Evolutionary conservation across 2,329 filamentous ascomycete genomes (phyloP), one percentile per base, ranked within the genome.

Genomic region (Ploettnerulaceae sp.): DNA sequence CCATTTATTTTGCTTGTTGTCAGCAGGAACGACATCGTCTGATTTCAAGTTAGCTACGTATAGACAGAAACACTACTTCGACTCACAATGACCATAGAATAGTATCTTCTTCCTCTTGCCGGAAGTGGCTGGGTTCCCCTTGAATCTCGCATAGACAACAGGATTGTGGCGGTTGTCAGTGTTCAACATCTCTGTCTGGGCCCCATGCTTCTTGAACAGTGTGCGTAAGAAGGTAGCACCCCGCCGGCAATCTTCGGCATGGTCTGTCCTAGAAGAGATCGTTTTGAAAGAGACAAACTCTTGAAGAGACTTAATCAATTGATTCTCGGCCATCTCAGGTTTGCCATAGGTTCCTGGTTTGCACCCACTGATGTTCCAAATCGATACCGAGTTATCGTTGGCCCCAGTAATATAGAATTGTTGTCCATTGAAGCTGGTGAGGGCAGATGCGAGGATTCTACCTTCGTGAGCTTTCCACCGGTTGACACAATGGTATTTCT

Each of bases 341-440:
- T 54, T 54, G 18, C 48, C 41, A 47, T 55, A 47, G 14, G 48
- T 55, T 33, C 47, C 53, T 8, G 51, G 39, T 40, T 68, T 53
- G 1, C 69, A 66, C 3, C 62, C 60, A 48, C 69, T 69, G 41
- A 95, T 75, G 55, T 91, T 81, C 93, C 93, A 98, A 15, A 97
- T 79, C 6, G 88, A 86, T 20, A 98, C 80, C 0, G 82, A 85
- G 61, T 89, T 84, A 66, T 98, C 93, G 60, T 95, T 98, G 37
- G 89, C 90, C 7, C 93, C 93, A 0, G 91, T 96, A 40, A 95
- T 89, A 63, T 89, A 93, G n/a, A 93, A 79, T n/a, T 85, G 79
- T 48, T 86, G 79, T 39, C 79, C 77, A 22, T 84, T 77, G 63
- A 84, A 79, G 1, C 72, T 80, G 0, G 84, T 84, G 14, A 85